Base-by-base conservation (phyloP, 768 basidiomycete species). In the Boletus subcaerulescens region DNA sequence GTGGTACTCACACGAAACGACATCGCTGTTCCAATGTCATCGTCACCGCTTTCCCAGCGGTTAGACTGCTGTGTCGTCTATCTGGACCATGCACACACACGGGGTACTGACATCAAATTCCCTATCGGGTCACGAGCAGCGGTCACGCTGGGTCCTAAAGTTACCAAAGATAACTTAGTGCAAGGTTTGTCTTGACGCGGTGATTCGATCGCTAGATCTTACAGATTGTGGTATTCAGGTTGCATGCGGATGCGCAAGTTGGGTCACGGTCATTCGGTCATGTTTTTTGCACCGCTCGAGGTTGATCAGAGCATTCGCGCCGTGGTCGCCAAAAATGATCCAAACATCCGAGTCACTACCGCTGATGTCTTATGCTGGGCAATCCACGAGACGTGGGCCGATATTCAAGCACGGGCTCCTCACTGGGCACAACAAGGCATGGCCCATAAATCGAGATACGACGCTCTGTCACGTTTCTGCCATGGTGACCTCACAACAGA, bases 31-130 rank as follows among this genome's bases (percentile, higher is more conserved):
- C 61, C 66, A 8, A 60, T 82, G 13, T 45, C 62, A 10, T 68
- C 71, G 3, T 78, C 80, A 61, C 77, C 9, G 60, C 70, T 59
- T 74, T 18, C 63, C 60, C 45, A 46, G 7, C 45, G 18, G 18
- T 22, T 46, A 18, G 44, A 45, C 32, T 32, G 33, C 14, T 48
- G 47, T 17, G 26, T 48, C 13, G 47, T 26, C 26, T 24, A n/a
- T 29, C 35, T 42, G 41, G 20, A 24, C 14, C 22, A 42, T 24
- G 20, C 41, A 13, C 18, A 81, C 80, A 33, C 33, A 14, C 10
- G 33, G 33, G 33, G 33, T 6, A 81, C 79, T 0, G 80, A 81
- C 59, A 62, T 82, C 12, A 80, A 76, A 38, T 63, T 82, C 33
- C 80, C 80, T 0, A 44, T 33, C 3, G 50, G 67, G 14, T 73